These are phyloP conservation scores for Silene conica DNA, from an alignment of 148 eudicot genomes.

Conservation along the genomic window DNA sequence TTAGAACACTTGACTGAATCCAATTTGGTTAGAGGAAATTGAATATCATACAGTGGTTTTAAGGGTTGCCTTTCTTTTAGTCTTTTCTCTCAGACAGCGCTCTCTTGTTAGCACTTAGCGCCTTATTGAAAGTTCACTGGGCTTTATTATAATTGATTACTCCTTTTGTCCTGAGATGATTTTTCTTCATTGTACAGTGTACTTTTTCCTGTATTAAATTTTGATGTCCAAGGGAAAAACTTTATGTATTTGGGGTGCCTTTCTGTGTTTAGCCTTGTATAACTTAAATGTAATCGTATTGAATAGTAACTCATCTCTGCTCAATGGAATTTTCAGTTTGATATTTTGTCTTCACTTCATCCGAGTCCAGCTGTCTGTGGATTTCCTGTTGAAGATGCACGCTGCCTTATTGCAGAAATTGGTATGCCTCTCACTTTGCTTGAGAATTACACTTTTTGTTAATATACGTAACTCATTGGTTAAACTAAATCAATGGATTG, in stretches of 20 bases:
- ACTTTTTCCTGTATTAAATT: not conserved
- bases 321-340: slow-evolving; percentile 49
- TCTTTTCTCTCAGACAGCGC: not conserved
- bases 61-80: not conserved
- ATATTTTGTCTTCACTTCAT: slow-evolving; percentile 77
- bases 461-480: slow-evolving; percentile 1
- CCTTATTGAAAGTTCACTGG: not conserved
- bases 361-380: slow-evolving; percentile 99
- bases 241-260: not conserved
- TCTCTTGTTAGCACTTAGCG: not conserved
- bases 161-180: not conserved
- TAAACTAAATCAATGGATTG: not conserved
- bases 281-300: not conserved
- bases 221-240: not conserved
- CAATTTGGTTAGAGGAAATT: too few relatives aligned
- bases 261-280: not conserved
- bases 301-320: not conserved
- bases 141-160: not conserved
- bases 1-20: too few relatives aligned
- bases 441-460: not conserved
- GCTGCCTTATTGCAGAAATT: slow-evolving; percentile 74
- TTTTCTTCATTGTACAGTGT: not conserved
- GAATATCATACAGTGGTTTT: not conserved
- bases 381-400: slow-evolving; percentile 80
- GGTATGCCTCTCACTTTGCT: slow-evolving; percentile 36